Base-by-base conservation (phyloP, 2,329 filamentous ascomycete species). In the Phyllosticta citrichinensis region DNA sequence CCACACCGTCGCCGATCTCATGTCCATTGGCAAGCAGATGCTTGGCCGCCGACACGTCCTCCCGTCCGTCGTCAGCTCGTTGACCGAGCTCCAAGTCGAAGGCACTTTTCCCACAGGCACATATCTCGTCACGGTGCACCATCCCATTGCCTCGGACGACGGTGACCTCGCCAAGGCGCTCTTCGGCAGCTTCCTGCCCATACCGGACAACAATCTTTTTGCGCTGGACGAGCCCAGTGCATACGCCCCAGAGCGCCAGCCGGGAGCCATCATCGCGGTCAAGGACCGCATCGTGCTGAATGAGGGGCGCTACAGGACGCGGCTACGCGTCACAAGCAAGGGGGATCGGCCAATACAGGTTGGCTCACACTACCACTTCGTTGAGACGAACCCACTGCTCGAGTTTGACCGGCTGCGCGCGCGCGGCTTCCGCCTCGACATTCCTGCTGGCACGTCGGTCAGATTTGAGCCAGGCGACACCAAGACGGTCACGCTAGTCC, bases 301-400 rank as follows among this genome's bases (percentile, higher is more conserved):
- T 71, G 81, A 86, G 67, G 87, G 87, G 50, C 82, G 91, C 58
- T 86, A 83, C 74, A 82, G 92, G 63, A 86, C 92, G 65, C 81
- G 77, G 63, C 77, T 97, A 50, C 85, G 80, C 70, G 89, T 97
- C 51, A 91, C 87, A 64, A 96, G 89, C 74, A 89, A 83, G 68
- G 93, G 93, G 6, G 93, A 97, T 74, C 80, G 93, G 33, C 93
- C 93, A 1, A 88, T 97, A 63, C 92, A 97, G 80, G 81, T 89
- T 63, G 93, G 93, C 33, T 96, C 91, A 33, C 93, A 97, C 75
- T 97, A 96, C 73, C 93, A 97, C 75, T 96, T 97, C 72, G 85
- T 96, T 69, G 93, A 97, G 77, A 88, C 86, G n/a, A 97, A 97
- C 74, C 89, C 91, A 0, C 84, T 89, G 72, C 81, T 97, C 57